Conservation (phyloP, 208 protist genomes). For the Crithidia acanthocephali region DNA sequence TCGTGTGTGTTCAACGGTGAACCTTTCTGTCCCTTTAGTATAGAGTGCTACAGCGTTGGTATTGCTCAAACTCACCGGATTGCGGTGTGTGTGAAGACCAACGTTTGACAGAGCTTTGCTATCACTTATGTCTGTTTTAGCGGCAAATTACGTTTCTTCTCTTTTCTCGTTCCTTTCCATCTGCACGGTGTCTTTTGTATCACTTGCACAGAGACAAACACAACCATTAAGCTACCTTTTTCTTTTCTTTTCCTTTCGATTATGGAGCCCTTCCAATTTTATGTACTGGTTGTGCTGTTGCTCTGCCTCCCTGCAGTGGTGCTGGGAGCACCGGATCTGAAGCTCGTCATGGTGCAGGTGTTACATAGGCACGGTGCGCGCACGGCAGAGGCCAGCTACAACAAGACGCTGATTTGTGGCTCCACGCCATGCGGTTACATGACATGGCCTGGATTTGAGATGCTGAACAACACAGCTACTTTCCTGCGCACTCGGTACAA, state of each 20-base stretch:
- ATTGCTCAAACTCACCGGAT: background rate
- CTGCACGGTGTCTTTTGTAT: background rate
- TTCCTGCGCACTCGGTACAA: constrained; percentile 55
- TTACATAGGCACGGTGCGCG: constrained; percentile 62
- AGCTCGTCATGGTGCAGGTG: constrained; percentile 41
- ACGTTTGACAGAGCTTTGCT: too few species aligned
- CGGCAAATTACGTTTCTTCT: too few species aligned
- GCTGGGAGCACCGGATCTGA: constrained; percentile 10
- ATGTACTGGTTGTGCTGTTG: constrained; percentile 3
- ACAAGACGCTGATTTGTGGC: constrained; percentile 43
- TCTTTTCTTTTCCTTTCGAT: constrained; percentile 16
- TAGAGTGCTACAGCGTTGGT: background rate
- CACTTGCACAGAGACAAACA: background rate
- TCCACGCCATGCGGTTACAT: constrained; percentile 52
- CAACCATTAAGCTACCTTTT: background rate
- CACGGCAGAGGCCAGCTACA: constrained; percentile 20
- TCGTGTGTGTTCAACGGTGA: too few species aligned
- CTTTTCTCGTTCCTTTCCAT: too few species aligned
- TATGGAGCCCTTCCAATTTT: background rate
- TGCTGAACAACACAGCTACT: constrained; percentile 38
- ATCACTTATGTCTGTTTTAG: too few species aligned
- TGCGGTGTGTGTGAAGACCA: too few species aligned
- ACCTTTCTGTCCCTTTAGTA: too few species aligned
- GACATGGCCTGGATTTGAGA: constrained; percentile 33
- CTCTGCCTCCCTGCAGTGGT: background rate